These are phyloP conservation scores for Nephelium lappaceum DNA, from an alignment of 345 rosid genomes.

Conservation along the genomic window DNA sequence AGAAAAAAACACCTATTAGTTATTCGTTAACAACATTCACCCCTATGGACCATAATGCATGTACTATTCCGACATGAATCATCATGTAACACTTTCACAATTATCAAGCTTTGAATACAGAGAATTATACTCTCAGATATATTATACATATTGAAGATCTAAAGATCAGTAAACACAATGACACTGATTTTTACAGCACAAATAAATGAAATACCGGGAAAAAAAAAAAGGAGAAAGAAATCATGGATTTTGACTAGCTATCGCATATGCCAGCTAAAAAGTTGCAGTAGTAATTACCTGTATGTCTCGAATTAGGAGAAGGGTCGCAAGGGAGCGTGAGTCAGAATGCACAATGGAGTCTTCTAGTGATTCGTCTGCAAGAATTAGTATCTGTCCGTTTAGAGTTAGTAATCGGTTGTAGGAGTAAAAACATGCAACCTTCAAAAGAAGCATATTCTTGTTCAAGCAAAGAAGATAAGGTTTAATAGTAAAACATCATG, in stretches of 20 bases:
- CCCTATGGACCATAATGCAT: too few species aligned
- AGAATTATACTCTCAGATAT: neutral
- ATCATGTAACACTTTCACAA: neutral
- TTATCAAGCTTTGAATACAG: neutral
- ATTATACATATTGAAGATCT: neutral
- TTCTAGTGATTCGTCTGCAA: slow-evolving; percentile 94
- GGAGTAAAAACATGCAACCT: slow-evolving; percentile 4
- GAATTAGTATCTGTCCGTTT: slow-evolving; percentile 82
- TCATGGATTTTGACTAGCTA: slow-evolving; percentile 1
- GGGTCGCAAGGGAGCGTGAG: slow-evolving; percentile 92
- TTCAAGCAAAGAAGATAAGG: neutral
- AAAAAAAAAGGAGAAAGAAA: neutral
- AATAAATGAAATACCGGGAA: neutral
- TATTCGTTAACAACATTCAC: neutral
- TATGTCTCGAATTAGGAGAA: slow-evolving; percentile 94
- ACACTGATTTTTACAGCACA: neutral
- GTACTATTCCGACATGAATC: too few species aligned
- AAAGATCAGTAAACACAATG: neutral
- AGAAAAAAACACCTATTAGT: neutral
- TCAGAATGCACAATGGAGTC: slow-evolving; percentile 94
- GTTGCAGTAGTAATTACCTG: slow-evolving; percentile 50
- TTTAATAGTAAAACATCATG: neutral
- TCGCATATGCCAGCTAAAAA: slow-evolving; percentile 2
- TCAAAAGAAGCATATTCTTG: neutral
- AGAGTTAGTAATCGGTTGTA: slow-evolving; percentile 52